Evolutionary conservation across 441 rosid species (phyloP), one percentile per base, ranked within the genome.

Genomic region (Kokia cookei): DNA sequence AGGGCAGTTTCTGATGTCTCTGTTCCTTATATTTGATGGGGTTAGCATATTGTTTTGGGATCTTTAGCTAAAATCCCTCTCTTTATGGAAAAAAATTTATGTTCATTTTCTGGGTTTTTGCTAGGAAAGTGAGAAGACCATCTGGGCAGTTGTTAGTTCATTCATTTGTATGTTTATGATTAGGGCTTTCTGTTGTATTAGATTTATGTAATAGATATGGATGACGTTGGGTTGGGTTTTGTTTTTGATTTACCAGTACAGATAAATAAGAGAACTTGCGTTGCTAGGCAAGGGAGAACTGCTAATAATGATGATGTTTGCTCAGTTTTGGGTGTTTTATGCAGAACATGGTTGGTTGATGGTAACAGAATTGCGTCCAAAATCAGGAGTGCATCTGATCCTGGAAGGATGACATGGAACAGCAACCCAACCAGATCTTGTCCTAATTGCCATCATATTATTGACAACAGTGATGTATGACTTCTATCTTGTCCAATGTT

Each of bases 361-460:
- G 82, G 88, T 65, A 87, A 85, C 48, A 84, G 99, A 57, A 61
- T 95, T 66, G 98, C 99, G 2, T 81, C 93, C 11, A 93, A 95
- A 82, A 95, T 95, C 55, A 91, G 74, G 90, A 90, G 89, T 83
- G 99, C 98, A 8, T 87, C 95, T 1, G 79, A 88, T 85, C 89
- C 84, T 0, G 81, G 82, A 70, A 83, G 81, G 75, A 87, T 84
- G 50, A 80, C 73, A 72, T 93, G 92, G 92, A 83, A 86, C 59
- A 93, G 96, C 84, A 93, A 95, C 73, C 99, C 99, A 27, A 76
- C 89, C 0, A 90, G 83, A 73, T 85, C 93, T 47, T 93, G 99
- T 83, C 96, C 99, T 0, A 91, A 82, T 42, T 95, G 99, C 82
- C 82, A 78, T 13, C 85, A 91, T 65, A 69, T 79, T 77, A 91